phyloP scores from a whole-genome alignment of 306 rosid genomes.

The Prunus mongolica region DNA sequence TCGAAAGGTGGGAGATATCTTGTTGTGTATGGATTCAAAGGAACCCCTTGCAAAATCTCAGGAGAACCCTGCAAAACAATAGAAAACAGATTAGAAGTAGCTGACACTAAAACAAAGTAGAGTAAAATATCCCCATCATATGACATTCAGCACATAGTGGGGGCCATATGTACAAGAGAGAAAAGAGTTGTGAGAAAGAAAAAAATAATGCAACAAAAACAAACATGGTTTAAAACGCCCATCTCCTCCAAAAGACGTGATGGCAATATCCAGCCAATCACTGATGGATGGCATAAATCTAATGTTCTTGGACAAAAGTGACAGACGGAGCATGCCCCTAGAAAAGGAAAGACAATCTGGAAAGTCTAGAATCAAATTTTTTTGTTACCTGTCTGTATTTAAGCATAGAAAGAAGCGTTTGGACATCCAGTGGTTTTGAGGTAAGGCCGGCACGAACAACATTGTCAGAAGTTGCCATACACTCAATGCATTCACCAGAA shows the following conservation, averaged over 20 bases:
- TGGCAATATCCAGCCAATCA: background rate
- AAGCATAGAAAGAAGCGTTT: conserved; percentile 42
- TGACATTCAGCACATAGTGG: background rate
- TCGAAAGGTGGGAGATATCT: conserved; percentile 34
- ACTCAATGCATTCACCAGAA: conserved; percentile 40
- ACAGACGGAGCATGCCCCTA: background rate
- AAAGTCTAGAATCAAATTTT: background rate
- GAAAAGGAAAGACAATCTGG: background rate
- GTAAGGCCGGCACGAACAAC: conserved; percentile 48
- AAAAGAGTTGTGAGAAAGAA: too few relatives aligned
- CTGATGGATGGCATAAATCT: background rate
- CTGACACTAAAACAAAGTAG: background rate
- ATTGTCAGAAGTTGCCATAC: conserved; percentile 49
- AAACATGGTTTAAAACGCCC: background rate
- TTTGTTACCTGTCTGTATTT: conserved; percentile 35
- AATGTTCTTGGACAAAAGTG: background rate
- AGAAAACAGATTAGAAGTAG: background rate
- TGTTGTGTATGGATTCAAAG: conserved; percentile 28
- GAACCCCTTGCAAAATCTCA: conserved; percentile 33
- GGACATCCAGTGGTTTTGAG: conserved; percentile 31
- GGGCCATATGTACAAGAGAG: too few relatives aligned
- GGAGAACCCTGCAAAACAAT: conserved; percentile 34
- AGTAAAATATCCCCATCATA: background rate
- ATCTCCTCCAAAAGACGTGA: too few relatives aligned
- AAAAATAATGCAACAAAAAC: background rate